Conservation (phyloP, 345 rosid genomes). For the Populus tremula region DNA sequence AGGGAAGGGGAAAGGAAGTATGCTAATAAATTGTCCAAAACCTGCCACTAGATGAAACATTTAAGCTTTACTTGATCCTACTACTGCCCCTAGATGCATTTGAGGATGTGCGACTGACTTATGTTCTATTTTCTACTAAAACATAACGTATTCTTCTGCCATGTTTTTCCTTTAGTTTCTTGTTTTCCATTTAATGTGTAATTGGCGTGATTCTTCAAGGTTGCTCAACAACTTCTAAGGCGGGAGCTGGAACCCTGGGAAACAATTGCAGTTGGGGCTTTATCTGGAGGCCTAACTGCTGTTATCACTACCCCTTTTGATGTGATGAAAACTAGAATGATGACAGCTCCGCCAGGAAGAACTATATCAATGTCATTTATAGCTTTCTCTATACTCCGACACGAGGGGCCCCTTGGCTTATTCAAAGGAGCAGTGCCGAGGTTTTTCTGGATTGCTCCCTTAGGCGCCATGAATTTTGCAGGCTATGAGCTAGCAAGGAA, state of each 20-base stretch:
- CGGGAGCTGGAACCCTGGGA: constrained; percentile 97
- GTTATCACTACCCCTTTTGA: constrained; percentile 90
- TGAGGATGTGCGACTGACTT: background rate
- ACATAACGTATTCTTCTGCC: background rate
- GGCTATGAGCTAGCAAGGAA: constrained; percentile 92
- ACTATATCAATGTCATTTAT: constrained; percentile 76
- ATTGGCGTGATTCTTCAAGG: constrained; percentile 35
- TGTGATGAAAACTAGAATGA: constrained; percentile 98
- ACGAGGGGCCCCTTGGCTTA: constrained; percentile 88
- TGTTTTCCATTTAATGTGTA: background rate
- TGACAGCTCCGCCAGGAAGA: constrained; percentile 87
- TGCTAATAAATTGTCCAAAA: background rate
- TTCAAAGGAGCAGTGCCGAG: constrained; percentile 95
- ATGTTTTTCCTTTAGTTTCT: background rate
- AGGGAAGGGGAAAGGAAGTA: background rate
- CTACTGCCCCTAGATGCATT: background rate
- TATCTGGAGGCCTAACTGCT: constrained; percentile 92
- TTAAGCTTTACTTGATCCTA: background rate
- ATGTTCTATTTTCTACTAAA: background rate
- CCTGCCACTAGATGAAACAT: background rate
- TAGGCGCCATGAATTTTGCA: constrained; percentile 99
- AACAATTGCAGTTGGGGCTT: constrained; percentile 77
- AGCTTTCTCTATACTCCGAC: constrained; percentile 66
- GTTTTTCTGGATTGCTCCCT: constrained; percentile 97
- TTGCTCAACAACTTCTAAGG: constrained; percentile 59